A percentile compares a stretch with the other conserved stretches of the same genome.
These are phyloP conservation scores for Wallacemonas sp. DNA, from an alignment of 208 protist species.

Conservation along the genomic window DNA sequence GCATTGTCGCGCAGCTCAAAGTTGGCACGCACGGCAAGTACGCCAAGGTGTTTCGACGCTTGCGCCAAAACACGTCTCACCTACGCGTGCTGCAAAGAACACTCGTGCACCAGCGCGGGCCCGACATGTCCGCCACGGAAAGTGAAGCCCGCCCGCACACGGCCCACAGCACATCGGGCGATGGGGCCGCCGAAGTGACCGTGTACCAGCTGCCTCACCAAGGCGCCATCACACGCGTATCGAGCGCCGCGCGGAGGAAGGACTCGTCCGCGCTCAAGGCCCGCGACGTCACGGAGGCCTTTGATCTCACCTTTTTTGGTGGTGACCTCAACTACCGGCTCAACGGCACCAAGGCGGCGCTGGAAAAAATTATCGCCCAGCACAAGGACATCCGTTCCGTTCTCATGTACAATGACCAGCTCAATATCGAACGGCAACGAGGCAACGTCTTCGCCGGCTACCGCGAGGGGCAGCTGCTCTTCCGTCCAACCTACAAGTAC, in stretches of 20 bases:
- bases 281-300: conserved; percentile 87
- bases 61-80: conserved; percentile 3
- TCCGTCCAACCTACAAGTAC: conserved; percentile 95
- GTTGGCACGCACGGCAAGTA: conserved; percentile 49
- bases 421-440: conserved; percentile 81
- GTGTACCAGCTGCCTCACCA: conserved; percentile 2
- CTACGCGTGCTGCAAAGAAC: background rate
- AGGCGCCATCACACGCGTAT: background rate
- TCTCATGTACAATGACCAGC: conserved; percentile 90
- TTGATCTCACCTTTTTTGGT: conserved; percentile 92
- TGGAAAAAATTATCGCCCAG: conserved; percentile 76
- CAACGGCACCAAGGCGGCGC: conserved; percentile 78
- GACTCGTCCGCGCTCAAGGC: background rate
- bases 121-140: conserved; percentile 1
- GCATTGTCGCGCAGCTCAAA: conserved; percentile 62
- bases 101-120: background rate
- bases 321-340: conserved; percentile 97
- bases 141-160: background rate
- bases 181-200: background rate
- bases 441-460: conserved; percentile 85
- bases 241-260: background rate
- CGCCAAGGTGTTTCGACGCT: conserved; percentile 35
- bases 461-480: conserved; percentile 82
- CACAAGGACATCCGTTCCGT: conserved; percentile 71
- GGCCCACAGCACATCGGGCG: background rate